phyloP scores from a whole-genome alignment of 2,329 filamentous ascomycete species.

The Aspergillus chevalieri region DNA sequence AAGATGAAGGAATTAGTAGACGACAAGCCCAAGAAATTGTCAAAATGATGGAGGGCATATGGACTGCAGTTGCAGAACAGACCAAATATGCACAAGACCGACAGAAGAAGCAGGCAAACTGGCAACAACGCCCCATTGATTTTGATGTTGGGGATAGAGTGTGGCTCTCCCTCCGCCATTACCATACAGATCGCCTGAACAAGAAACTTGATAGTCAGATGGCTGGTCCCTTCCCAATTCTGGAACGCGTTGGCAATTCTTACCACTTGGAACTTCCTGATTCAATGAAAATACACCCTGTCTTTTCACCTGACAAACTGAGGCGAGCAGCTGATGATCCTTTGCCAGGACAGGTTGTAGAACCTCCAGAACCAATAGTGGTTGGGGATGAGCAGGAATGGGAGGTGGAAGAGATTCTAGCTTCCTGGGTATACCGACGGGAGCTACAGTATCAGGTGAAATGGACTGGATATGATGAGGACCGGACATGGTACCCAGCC shows the following conservation, averaged over 20 bases:
- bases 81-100: neutral
- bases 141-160: neutral
- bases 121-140: neutral
- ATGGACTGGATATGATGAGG: slow-evolving; percentile 4
- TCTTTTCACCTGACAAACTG: neutral
- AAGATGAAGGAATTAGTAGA: neutral
- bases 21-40: neutral
- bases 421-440: neutral
- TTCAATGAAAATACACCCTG: neutral
- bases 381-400: slow-evolving; percentile 1
- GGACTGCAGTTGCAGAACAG: neutral
- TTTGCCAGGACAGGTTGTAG: neutral
- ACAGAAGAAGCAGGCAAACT: neutral
- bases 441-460: slow-evolving; percentile 6
- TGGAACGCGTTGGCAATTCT: neutral
- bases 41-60: neutral
- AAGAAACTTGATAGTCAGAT: neutral
- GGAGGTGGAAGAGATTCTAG: slow-evolving; percentile 8
- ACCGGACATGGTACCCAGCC: slow-evolving; percentile 8
- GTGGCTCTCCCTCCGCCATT: neutral
- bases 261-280: neutral
- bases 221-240: neutral
- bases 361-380: neutral
- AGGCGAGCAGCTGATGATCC: neutral
- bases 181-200: neutral